Conservation (phyloP, 31 red algal species). For the Porphyra umbilicalis region DNA sequence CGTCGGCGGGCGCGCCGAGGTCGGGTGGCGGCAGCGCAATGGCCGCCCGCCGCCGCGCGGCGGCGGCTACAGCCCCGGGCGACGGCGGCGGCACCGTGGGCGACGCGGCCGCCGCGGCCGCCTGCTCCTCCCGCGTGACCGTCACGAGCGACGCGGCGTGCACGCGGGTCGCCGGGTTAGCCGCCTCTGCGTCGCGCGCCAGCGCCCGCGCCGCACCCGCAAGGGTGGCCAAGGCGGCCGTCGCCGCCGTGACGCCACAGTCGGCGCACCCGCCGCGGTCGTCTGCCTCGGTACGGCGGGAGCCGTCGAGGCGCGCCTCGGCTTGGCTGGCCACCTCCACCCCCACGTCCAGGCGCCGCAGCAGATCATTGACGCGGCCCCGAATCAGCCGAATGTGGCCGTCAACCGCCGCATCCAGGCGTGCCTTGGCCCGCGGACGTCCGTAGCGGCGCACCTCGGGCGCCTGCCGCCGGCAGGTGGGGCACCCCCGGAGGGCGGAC, state of each 20-base stretch:
- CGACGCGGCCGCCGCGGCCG: no score
- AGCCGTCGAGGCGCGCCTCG: neutral
- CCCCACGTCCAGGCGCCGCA: neutral
- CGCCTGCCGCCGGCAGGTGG: neutral
- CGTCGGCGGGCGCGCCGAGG: neutral
- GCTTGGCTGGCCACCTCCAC: neutral
- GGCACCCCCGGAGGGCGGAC: neutral
- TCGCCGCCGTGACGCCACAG: neutral
- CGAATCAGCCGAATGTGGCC: neutral
- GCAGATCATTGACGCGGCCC: neutral
- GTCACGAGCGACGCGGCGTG: neutral
- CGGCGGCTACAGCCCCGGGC: no score
- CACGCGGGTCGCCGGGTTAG: neutral
- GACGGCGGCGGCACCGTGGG: no score
- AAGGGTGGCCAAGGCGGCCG: neutral
- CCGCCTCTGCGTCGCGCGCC: neutral
- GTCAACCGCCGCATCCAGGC: neutral
- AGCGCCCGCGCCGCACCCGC: neutral
- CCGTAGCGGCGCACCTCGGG: neutral
- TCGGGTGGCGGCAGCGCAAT: neutral
- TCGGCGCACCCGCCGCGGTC: neutral
- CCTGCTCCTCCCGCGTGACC: neutral
- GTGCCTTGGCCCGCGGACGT: neutral
- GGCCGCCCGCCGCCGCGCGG: no score
- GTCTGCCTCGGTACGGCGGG: no score